phyloP scores from a whole-genome alignment of 2,329 filamentous ascomycete species.

The Scedosporium apiospermum region DNA sequence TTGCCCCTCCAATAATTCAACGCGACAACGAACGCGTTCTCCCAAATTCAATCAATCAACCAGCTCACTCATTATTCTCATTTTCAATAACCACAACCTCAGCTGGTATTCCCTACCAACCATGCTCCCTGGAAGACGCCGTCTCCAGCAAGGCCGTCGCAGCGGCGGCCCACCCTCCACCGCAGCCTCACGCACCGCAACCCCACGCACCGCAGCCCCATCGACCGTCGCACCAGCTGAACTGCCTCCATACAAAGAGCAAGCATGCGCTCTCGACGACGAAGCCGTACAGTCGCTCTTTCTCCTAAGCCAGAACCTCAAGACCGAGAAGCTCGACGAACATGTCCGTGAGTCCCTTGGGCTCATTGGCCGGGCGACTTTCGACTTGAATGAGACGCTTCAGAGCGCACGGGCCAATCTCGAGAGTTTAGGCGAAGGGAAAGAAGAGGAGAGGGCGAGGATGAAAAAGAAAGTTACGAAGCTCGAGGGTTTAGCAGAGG shows the following conservation, averaged over 20 bases:
- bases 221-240: not conserved
- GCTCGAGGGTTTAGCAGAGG: not conserved
- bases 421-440: not conserved
- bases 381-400: not conserved
- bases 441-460: slow-evolving; percentile 3
- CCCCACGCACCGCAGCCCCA: not conserved
- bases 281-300: not conserved
- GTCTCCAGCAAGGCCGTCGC: slow-evolving; percentile 1
- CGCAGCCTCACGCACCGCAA: not conserved
- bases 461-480: not conserved
- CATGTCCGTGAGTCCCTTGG: slow-evolving; percentile 2
- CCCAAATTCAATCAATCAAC: too few species aligned
- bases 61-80: too few species aligned
- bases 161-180: not conserved
- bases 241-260: not conserved
- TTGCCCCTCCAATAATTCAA: too few species aligned
- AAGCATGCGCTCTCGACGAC: slow-evolving; percentile 1
- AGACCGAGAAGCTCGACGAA: slow-evolving; percentile 4
- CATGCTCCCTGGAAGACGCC: slow-evolving; percentile 3
- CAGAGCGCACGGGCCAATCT: not conserved
- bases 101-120: too few species aligned
- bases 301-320: slow-evolving; percentile 2
- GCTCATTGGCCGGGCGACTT: not conserved
- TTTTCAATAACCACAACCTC: too few species aligned
- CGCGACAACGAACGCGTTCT: too few species aligned